phyloP scores from a whole-genome alignment of 805 yeast genomes.

The Naumovozyma castellii region DNA sequence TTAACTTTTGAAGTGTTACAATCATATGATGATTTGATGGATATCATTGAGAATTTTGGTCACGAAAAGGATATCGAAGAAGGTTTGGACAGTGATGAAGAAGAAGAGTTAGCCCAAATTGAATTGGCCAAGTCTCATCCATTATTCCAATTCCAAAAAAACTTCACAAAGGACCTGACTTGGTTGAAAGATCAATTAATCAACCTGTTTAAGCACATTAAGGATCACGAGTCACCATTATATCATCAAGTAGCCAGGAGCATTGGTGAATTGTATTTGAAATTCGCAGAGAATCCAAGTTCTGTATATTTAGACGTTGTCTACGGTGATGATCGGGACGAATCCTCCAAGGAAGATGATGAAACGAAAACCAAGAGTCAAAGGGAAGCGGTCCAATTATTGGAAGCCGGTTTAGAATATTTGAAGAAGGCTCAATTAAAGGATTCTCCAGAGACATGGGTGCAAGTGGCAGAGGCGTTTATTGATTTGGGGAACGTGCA shows the following conservation, averaged over 20 bases:
- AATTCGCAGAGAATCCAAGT: slow-evolving; percentile 56
- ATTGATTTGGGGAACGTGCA: slow-evolving; percentile 69
- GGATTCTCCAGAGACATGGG: slow-evolving; percentile 76
- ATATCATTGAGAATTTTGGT: slow-evolving; percentile 59
- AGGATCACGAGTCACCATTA: slow-evolving; percentile 14
- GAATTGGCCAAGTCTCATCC: slow-evolving; percentile 47
- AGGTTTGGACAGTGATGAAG: slow-evolving; percentile 51
- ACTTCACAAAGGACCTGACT: slow-evolving; percentile 37
- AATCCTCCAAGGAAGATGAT: slow-evolving; percentile 26
- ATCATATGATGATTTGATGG: slow-evolving; percentile 57
- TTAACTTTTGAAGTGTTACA: slow-evolving; percentile 45
- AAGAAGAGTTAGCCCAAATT: slow-evolving; percentile 29
- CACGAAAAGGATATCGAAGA: slow-evolving; percentile 42
- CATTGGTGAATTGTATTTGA: slow-evolving; percentile 53
- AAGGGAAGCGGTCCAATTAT: slow-evolving; percentile 38
- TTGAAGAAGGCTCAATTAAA: slow-evolving; percentile 53
- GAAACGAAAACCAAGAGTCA: slow-evolving; percentile 36
- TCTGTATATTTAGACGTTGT: slow-evolving; percentile 44
- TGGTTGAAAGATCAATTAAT: slow-evolving; percentile 36
- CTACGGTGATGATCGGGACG: slow-evolving; percentile 42
- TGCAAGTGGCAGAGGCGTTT: slow-evolving; percentile 74
- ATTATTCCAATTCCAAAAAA: slow-evolving; percentile 32
- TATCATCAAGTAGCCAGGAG: slow-evolving; percentile 37
- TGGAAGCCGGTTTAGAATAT: slow-evolving; percentile 46
- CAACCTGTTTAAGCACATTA: slow-evolving; percentile 14